Evolutionary conservation across 495 filamentous ascomycete species (phyloP), one percentile per base, ranked within the genome.

Genomic region (Penicillium angulare): DNA sequence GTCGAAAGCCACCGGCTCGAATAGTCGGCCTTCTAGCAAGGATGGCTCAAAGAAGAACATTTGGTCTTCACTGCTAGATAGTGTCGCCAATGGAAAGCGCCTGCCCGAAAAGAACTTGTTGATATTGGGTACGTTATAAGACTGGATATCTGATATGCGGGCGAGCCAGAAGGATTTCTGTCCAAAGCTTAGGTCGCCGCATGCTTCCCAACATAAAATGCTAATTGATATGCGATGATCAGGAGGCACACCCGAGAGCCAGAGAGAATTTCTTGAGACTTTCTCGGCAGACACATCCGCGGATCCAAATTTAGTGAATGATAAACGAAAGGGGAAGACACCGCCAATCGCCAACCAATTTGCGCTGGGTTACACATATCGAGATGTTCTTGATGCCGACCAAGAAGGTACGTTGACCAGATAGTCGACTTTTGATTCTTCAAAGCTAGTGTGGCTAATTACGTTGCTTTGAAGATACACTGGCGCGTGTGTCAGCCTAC

Each of bases 11-110:
- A 51, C 63, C 39, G 66, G 67, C 45, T 60, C 59, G 31, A 75
- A 72, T 55, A 76, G 74, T 65, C 78, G 76, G 56, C 81, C 77
- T 66, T 81, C 77, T 38, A 82, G 73, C 64, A 75, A 86, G 72
- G 89, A 88, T 72, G 84, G 85, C 52, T 76, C 79, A 40, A 90
- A 90, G 73, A 89, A 88, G 69, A 89, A 95, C 61, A 88, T 97
- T 70, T 97, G 92, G 92, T 92, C 83, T 46, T 89, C 89, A 41
- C 88, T 97, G 86, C 80, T 97, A 59, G 89, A 95, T 68, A 80
- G 80, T 49, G 91, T 92, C 55, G 89, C 92, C 53, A 93, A 86
- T 72, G 90, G 89, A 43, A 95, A 93, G 76, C 83, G 86, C 52
- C 71, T 97, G 50, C 90, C 91, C 31, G 90, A 97, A 71, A 97